Percentiles rank a stretch among this genome's conserved stretches.
These are phyloP conservation scores for Phaeotremella skinneri DNA, from an alignment of 768 basidiomycete species.

Conservation along the genomic window DNA sequence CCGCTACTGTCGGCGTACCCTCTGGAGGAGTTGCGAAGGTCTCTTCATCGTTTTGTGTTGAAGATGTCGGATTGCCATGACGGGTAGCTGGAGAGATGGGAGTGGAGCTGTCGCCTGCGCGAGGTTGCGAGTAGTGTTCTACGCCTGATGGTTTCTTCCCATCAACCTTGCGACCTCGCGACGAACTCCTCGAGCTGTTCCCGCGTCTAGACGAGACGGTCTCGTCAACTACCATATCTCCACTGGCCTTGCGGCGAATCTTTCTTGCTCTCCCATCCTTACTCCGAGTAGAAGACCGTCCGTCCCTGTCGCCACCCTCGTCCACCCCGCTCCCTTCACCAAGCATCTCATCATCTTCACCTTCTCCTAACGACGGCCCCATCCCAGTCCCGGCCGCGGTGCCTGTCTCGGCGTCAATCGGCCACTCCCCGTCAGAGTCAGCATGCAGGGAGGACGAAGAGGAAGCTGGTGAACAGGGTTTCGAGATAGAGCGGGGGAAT, in stretches of 20 bases:
- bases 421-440: neutral
- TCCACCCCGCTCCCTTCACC: constrained; percentile 14
- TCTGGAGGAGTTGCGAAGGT: no score
- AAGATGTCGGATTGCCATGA: neutral
- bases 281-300: neutral
- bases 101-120: neutral
- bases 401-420: neutral
- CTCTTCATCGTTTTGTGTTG: neutral
- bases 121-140: neutral
- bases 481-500: constrained; percentile 38
- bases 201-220: neutral
- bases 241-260: neutral
- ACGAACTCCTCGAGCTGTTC: neutral
- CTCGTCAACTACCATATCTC: constrained; percentile 15
- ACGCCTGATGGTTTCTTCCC: neutral
- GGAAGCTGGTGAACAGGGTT: constrained; percentile 15
- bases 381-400: constrained; percentile 11
- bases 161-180: neutral
- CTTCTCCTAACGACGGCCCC: neutral
- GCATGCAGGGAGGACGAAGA: neutral
- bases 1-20: neutral
- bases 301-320: constrained; percentile 10
- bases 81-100: neutral
- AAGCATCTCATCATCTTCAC: constrained; percentile 9
- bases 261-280: constrained; percentile 3